Percentiles rank a stretch among this genome's conserved stretches.
phyloP scores from a whole-genome alignment of 2,329 filamentous ascomycete species.

The Penicillium sp. region DNA sequence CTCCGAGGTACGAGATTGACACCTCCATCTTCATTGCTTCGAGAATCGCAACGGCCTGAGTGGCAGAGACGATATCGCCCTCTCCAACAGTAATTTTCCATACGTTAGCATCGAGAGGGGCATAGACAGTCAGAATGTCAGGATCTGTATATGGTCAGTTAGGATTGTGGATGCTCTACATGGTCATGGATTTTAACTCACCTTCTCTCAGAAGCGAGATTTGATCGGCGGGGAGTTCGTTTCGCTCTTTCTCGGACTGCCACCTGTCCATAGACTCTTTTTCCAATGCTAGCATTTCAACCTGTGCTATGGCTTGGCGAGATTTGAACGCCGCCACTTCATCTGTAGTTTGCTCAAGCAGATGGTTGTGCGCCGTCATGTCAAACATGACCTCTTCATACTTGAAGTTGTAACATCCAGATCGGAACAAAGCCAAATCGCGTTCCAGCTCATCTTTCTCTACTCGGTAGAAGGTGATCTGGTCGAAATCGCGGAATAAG shows the following conservation, averaged over 20 bases:
- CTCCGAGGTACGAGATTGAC: not conserved
- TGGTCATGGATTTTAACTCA: constrained; percentile 17
- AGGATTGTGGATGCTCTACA: not conserved
- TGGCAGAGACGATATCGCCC: constrained; percentile 39
- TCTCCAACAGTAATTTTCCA: constrained; percentile 55
- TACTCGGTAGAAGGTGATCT: constrained; percentile 58
- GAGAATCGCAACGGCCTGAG: constrained; percentile 4
- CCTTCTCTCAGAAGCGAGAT: constrained; percentile 53
- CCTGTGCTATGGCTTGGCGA: constrained; percentile 52
- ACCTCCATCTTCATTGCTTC: constrained; percentile 14
- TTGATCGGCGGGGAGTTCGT: constrained; percentile 52
- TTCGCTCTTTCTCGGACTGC: constrained; percentile 48
- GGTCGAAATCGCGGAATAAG: constrained; percentile 61
- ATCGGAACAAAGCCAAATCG: constrained; percentile 51
- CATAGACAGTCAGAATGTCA: constrained; percentile 40
- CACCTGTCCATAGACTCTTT: constrained; percentile 39
- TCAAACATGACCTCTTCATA: constrained; percentile 55
- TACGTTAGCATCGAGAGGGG: constrained; percentile 54
- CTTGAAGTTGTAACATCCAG: constrained; percentile 55
- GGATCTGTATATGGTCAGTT: constrained; percentile 28
- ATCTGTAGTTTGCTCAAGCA: constrained; percentile 49
- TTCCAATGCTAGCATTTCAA: constrained; percentile 44
- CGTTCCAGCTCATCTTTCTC: constrained; percentile 54
- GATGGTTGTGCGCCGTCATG: constrained; percentile 56
- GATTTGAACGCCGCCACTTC: constrained; percentile 52